A percentile compares a stretch with the other conserved stretches of the same genome.
Conservation (phyloP, 2,329 filamentous ascomycete species). For the Pestalotiopsis sp. region DNA sequence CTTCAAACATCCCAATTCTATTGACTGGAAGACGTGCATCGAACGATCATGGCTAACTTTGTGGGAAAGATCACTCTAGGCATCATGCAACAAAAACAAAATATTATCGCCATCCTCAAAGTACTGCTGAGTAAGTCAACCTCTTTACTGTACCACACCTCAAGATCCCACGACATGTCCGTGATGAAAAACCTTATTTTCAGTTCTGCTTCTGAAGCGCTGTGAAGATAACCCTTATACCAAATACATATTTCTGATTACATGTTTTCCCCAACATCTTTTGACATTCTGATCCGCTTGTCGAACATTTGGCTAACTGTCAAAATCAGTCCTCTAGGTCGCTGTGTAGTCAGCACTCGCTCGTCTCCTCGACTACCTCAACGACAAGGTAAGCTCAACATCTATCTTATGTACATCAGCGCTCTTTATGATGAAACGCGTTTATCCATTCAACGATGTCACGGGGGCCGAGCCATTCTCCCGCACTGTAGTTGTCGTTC, state of each 20-base stretch:
- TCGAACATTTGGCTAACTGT: slow-evolving; percentile 1
- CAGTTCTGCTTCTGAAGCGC: slow-evolving; percentile 77
- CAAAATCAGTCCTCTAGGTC: not conserved
- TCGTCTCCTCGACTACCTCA: not conserved
- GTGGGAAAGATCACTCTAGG: not conserved
- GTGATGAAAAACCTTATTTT: slow-evolving; percentile 66
- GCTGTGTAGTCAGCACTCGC: not conserved
- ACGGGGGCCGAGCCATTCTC: slow-evolving; percentile 71
- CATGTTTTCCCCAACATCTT: slow-evolving; percentile 10
- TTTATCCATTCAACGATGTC: slow-evolving; percentile 79
- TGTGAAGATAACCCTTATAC: slow-evolving; percentile 67
- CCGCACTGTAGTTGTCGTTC: slow-evolving; percentile 63
- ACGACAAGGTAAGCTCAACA: not conserved
- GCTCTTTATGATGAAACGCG: slow-evolving; percentile 60
- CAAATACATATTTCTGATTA: slow-evolving; percentile 62
- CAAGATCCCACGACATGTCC: slow-evolving; percentile 29
- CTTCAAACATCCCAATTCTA: slow-evolving; percentile 5
- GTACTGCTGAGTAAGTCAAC: not conserved
- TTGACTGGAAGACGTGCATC: not conserved
- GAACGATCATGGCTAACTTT: not conserved
- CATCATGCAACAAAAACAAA: not conserved
- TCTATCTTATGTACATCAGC: not conserved
- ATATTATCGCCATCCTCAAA: not conserved
- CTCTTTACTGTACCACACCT: not conserved
- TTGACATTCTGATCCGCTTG: slow-evolving; percentile 12